Evolutionary conservation across 768 basidiomycete genomes (phyloP), one percentile per base, ranked within the genome.

Genomic region (Tylopilus plumbeoviolaceoides): DNA sequence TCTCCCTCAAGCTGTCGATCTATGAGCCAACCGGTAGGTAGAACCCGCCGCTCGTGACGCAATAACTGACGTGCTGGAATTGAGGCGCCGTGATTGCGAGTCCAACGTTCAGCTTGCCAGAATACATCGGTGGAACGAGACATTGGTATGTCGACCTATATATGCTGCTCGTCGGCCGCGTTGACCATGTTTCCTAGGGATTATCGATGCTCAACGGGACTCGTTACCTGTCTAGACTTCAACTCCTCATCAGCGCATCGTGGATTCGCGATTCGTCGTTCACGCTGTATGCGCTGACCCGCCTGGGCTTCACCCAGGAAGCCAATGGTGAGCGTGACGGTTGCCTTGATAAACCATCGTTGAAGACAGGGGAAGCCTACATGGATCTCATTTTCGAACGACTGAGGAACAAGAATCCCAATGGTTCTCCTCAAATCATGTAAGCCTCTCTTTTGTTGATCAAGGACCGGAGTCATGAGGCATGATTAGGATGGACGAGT

Each of bases 371-470:
- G 27, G n/a, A n/a, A n/a, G n/a, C n/a, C n/a, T n/a, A n/a, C n/a
- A n/a, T 20, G 80, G 90, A 92, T 54, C 95, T 95, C 69, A 94
- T 95, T 44, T 86, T 91, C 56, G 83, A 87, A 50, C 81, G 92
- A 46, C 67, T 97, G 62, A 78, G 86, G 60, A 71, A 92, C 64
- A 87, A 85, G 74, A 94, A 95, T 64, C 79, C 84, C 1, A 93
- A 98, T 64, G 95, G 94, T 2, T 91, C 90, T 40, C 70, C 98
- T 21, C 93, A 98, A 67, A 98, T 95, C 62, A 93, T 98, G 94
- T 85, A 30, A 33, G 66, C 38, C 12, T 33, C 31, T 5, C 8
- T 17, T 38, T 33, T 33, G 40, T 41, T 25, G n/a, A 7, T 20
- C 14, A 4, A 42, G 6, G 28, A 14, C n/a, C n/a, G n/a, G n/a